These are phyloP conservation scores for Ceratobasidium sp. DNA, from an alignment of 1,284 basidiomycete genomes.

Conservation along the genomic window DNA sequence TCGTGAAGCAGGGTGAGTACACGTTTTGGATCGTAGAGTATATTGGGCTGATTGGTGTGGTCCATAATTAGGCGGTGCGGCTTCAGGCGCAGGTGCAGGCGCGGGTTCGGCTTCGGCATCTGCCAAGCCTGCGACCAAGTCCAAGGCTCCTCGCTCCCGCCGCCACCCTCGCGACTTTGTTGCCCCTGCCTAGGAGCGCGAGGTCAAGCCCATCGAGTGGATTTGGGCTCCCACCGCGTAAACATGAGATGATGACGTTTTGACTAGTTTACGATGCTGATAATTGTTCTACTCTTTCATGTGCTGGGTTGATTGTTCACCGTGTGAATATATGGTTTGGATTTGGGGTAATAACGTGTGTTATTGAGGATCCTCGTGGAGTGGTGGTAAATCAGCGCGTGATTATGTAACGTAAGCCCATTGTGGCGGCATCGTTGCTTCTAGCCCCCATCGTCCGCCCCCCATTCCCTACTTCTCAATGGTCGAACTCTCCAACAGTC, in stretches of 20 bases:
- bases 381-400: too few relatives aligned
- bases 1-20: slow-evolving; percentile 32
- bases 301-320: slow-evolving; percentile 24
- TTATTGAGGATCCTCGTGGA: too few relatives aligned
- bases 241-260: slow-evolving; percentile 12
- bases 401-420: too few relatives aligned
- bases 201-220: slow-evolving; percentile 33
- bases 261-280: slow-evolving; percentile 36
- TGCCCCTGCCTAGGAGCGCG: slow-evolving; percentile 9
- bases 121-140: slow-evolving; percentile 23
- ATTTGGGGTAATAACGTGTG: slow-evolving; percentile 9
- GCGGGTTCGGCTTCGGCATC: background rate
- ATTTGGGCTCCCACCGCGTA: slow-evolving; percentile 21
- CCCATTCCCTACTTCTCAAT: too few relatives aligned
- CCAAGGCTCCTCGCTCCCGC: slow-evolving; percentile 33
- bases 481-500: too few relatives aligned
- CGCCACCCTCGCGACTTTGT: slow-evolving; percentile 34
- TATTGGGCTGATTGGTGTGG: too few relatives aligned
- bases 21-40: background rate
- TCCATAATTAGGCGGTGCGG: slow-evolving; percentile 19
- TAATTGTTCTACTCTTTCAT: slow-evolving; percentile 21
- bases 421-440: too few relatives aligned
- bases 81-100: too few relatives aligned
- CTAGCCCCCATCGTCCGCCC: too few relatives aligned
- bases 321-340: slow-evolving; percentile 37